These are phyloP conservation scores for Cajanus cajan DNA, from an alignment of 306 rosid species.

Conservation along the genomic window DNA sequence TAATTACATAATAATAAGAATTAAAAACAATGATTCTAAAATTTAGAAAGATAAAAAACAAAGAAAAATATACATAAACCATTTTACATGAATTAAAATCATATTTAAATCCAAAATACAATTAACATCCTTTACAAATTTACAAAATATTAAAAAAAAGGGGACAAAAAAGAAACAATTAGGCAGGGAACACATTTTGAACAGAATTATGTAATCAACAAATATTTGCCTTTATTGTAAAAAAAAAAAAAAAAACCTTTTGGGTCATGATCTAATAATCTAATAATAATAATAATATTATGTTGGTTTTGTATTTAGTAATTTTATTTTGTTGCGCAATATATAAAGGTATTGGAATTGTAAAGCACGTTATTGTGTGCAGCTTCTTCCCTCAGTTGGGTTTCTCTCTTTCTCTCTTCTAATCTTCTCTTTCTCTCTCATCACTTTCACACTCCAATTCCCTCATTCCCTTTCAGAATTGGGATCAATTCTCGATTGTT, in stretches of 20 bases:
- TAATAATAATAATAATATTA: not conserved
- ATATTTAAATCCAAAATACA: too few species aligned
- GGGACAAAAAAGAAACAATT: not conserved
- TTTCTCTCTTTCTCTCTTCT: constrained; percentile 52
- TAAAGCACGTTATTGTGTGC: constrained; percentile 14
- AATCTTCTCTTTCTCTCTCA: constrained; percentile 34
- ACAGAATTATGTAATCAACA: not conserved
- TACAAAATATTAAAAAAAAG: not conserved
- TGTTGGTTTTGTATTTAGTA: too few species aligned
- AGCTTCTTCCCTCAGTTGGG: constrained; percentile 43
- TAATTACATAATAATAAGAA: too few species aligned
- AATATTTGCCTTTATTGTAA: not conserved
- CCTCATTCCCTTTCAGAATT: constrained; percentile 30
- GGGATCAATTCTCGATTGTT: constrained; percentile 42
- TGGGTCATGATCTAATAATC: not conserved
- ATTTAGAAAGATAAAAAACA: too few species aligned
- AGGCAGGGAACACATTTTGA: not conserved
- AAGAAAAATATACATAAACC: too few species aligned
- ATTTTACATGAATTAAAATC: too few species aligned
- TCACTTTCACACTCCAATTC: constrained; percentile 34
- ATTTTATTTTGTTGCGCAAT: not conserved
- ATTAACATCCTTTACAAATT: too few species aligned
- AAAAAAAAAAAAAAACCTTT: too few species aligned
- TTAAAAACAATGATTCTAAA: too few species aligned
- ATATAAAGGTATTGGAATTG: not conserved